A percentile compares a stretch with the other conserved stretches of the same genome.
phyloP scores from a whole-genome alignment of 2,329 filamentous ascomycete genomes.

The Fusarium staphyleae region DNA sequence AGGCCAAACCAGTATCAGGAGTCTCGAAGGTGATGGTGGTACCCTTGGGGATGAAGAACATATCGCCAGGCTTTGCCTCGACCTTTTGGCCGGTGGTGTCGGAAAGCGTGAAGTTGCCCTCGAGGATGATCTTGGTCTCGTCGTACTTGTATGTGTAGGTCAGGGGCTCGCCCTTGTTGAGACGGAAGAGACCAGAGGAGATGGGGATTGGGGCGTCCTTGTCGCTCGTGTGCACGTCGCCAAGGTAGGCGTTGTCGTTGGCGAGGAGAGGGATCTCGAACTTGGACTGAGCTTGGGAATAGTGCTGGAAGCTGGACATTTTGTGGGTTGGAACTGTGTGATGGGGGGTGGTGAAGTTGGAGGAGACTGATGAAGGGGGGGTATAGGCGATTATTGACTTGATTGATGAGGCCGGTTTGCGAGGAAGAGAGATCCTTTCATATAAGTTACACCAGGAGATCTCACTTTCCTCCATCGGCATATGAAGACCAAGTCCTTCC shows the following conservation, averaged over 20 bases:
- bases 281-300: constrained; percentile 62
- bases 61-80: constrained; percentile 66
- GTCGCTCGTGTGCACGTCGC: constrained; percentile 66
- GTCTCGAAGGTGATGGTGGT: constrained; percentile 71
- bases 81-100: constrained; percentile 68
- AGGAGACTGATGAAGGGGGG: background rate
- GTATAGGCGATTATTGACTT: background rate
- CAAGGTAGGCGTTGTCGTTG: constrained; percentile 72
- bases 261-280: constrained; percentile 72
- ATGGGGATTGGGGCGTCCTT: constrained; percentile 66
- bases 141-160: constrained; percentile 75
- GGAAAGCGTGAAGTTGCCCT: constrained; percentile 69
- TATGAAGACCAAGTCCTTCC: background rate
- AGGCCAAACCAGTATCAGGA: constrained; percentile 65
- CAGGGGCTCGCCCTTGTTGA: constrained; percentile 71
- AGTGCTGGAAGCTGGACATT: constrained; percentile 58
- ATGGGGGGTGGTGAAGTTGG: background rate
- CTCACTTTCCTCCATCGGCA: background rate
- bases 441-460: constrained; percentile 15
- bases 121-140: constrained; percentile 77
- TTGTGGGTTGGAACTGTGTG: constrained; percentile 7
- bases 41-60: constrained; percentile 74
- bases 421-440: constrained; percentile 19
- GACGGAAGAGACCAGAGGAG: constrained; percentile 69
- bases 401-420: background rate